Percentiles rank a stretch among this genome's conserved stretches.
phyloP scores from a whole-genome alignment of 176 grass and related monocot species.

The Carex pumila region DNA sequence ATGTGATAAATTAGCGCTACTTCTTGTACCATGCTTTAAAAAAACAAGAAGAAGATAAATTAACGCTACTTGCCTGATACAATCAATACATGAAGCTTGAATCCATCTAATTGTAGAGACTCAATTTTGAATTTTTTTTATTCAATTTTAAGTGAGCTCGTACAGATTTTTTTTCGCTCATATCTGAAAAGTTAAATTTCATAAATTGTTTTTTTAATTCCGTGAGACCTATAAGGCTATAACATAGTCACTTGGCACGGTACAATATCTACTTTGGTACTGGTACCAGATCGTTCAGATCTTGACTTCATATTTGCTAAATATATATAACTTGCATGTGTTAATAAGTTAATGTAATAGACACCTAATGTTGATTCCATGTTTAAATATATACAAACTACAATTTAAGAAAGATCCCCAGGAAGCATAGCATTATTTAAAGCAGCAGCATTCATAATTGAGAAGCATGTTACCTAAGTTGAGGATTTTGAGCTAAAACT shows the following conservation, averaged over 20 bases:
- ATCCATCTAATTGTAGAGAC: neutral
- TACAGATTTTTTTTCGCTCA: neutral
- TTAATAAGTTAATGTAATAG: neutral
- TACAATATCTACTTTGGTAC: neutral
- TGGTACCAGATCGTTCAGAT: neutral
- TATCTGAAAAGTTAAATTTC: neutral
- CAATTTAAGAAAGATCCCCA: neutral
- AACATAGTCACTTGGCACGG: neutral
- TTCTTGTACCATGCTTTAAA: too few relatives aligned
- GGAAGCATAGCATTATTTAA: slow-evolving; percentile 9
- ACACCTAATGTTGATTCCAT: neutral
- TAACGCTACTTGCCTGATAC: too few relatives aligned
- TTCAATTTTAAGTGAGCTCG: neutral
- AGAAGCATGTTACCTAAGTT: slow-evolving; percentile 25
- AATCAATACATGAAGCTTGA: too few relatives aligned
- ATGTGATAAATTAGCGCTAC: too few relatives aligned
- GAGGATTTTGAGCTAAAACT: slow-evolving; percentile 7
- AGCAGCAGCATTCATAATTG: slow-evolving; percentile 10
- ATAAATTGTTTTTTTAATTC: too few relatives aligned
- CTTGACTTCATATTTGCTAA: neutral
- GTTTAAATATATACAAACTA: neutral
- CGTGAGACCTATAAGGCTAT: neutral
- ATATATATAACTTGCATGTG: neutral
- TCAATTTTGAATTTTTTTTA: neutral
- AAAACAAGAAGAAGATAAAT: too few relatives aligned